phyloP scores from a whole-genome alignment of 305 asterid species.

The Striga hermonthica region DNA sequence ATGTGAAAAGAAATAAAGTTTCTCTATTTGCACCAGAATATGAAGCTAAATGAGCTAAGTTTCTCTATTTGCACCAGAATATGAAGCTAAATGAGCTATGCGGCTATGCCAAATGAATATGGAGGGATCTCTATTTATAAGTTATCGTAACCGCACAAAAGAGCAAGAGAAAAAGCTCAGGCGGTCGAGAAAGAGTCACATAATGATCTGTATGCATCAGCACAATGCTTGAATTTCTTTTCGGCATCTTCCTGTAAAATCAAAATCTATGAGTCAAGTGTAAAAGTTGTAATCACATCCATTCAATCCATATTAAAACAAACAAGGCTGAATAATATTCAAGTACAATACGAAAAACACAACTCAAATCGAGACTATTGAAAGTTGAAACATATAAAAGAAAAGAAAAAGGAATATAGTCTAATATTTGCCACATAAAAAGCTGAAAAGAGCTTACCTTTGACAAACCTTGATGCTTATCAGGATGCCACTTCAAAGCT shows the following conservation, averaged over 20 bases:
- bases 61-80: no score
- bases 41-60: no score
- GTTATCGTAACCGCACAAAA: no score
- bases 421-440: not conserved
- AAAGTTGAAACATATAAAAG: not conserved
- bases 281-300: not conserved
- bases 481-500: constrained; percentile 88
- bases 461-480: constrained; percentile 69
- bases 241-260: constrained; percentile 5
- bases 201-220: constrained; percentile 3
- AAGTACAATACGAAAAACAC: not conserved
- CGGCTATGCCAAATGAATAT: no score
- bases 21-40: no score
- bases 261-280: not conserved
- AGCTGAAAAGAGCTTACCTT: constrained; percentile 43
- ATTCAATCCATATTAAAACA: not conserved
- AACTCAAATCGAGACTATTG: not conserved
- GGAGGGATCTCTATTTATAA: no score
- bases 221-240: constrained; percentile 19
- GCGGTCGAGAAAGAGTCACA: not conserved
- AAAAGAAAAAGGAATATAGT: not conserved
- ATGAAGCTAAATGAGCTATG: no score
- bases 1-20: no score
- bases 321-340: not conserved
- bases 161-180: not conserved